Evolutionary conservation across 2,329 filamentous ascomycete genomes (phyloP), one percentile per base, ranked within the genome.

Genomic region (Saccharata proteae): DNA sequence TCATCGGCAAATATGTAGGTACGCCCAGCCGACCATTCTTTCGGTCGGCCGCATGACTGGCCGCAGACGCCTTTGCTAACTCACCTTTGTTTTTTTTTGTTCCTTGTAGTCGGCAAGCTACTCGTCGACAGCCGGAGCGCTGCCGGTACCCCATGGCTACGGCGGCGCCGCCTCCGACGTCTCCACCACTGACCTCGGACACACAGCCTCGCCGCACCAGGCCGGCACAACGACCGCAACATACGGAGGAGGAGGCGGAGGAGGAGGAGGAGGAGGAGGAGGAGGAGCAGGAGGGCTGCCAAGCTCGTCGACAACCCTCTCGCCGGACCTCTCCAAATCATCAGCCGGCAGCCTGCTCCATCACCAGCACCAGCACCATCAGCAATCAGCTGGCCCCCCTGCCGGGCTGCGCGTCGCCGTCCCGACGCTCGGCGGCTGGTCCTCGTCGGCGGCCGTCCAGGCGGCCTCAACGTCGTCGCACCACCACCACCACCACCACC

Each of bases 1-100:
- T 98, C 49, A 93, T 98, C 52, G 78, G 83, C 48, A 98, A 98
- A 79, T 98, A 96, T 57, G 73, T 75, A 61, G 59, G 73, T 70
- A 20, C 11, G 22, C 14, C 23, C 17, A 17, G 8, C 4, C 13
- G 10, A 9, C 7, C 11, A 4, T 11, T n/a, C 14, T 17, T 34
- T 20, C 40, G 12, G 20, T n/a, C n/a, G n/a, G 16, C 14, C 9
- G 14, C 15, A 11, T 7, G 5, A 30, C 27, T 19, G 28, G 17
- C 11, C 25, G 29, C 15, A 24, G n/a, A n/a, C n/a, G n/a, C n/a
- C n/a, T n/a, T n/a, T 24, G 48, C 53, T 58, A 50, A 57, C 40
- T 40, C 37, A 38, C 35, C 45, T n/a, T n/a, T n/a, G n/a, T n/a
- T n/a, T n/a, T n/a, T n/a, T n/a, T n/a, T n/a, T n/a, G n/a, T n/a